phyloP scores from a whole-genome alignment of 306 rosid species.

The Quercus gilva region DNA sequence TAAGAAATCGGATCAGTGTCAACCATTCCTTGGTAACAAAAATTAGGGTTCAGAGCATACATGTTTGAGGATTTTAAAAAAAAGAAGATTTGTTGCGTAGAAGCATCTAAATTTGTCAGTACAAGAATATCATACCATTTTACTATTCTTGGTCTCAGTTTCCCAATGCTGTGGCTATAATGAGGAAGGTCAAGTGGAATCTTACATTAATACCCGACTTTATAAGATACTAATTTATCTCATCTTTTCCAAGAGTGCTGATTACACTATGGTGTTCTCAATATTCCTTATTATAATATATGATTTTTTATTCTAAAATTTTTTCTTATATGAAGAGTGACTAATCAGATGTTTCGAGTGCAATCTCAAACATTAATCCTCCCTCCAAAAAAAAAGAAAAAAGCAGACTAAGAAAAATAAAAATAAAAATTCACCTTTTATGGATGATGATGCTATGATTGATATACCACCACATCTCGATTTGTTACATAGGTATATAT shows the following conservation, averaged over 20 bases:
- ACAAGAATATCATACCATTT: slow-evolving; percentile 24
- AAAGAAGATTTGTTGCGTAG: slow-evolving; percentile 39
- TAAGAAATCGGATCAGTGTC: slow-evolving; percentile 28
- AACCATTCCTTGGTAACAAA: slow-evolving; percentile 41
- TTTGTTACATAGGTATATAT: background rate
- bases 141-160: slow-evolving; percentile 24
- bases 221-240: background rate
- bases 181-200: slow-evolving; percentile 41
- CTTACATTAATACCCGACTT: slow-evolving; percentile 21
- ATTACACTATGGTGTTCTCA: background rate
- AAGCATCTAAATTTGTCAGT: slow-evolving; percentile 51
- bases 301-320: background rate
- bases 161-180: slow-evolving; percentile 10
- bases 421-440: too few relatives aligned
- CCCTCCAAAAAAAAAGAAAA: too few relatives aligned
- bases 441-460: too few relatives aligned
- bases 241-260: background rate
- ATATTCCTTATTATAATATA: background rate
- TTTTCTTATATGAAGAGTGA: too few relatives aligned
- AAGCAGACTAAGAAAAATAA: too few relatives aligned
- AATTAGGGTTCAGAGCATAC: slow-evolving; percentile 32
- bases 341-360: too few relatives aligned
- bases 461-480: background rate
- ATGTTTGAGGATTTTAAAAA: slow-evolving; percentile 26
- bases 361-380: too few relatives aligned